A percentile compares a stretch with the other conserved stretches of the same genome.
phyloP scores from a whole-genome alignment of 2,329 filamentous ascomycete genomes.

The Arthroderma sp. region DNA sequence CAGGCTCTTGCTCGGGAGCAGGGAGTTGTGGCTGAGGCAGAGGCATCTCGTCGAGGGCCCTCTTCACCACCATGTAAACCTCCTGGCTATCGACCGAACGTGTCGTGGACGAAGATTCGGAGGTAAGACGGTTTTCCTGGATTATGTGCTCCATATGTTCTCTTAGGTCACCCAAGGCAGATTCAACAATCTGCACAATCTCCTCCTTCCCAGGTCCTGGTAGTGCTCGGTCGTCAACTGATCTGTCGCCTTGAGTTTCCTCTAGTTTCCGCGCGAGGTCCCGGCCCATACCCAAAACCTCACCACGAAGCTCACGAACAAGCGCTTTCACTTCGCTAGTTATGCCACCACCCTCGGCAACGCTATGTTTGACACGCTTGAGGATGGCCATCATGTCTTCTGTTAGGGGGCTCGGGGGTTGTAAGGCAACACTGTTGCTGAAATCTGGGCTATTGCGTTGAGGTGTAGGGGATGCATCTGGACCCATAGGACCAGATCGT shows the following conservation, averaged over 20 bases:
- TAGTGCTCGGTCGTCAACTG: constrained; percentile 37
- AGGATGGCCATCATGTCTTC: constrained; percentile 77
- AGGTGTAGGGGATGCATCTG: background rate
- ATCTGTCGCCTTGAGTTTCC: constrained; percentile 44
- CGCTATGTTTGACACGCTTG: constrained; percentile 78
- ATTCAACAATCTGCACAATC: constrained; percentile 63
- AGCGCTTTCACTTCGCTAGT: constrained; percentile 87
- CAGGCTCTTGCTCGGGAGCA: constrained; percentile 35
- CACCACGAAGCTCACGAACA: constrained; percentile 77
- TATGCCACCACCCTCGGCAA: constrained; percentile 74
- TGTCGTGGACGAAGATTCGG: constrained; percentile 50
- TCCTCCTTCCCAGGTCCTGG: constrained; percentile 50
- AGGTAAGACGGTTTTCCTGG: constrained; percentile 60
- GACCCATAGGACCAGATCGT: background rate
- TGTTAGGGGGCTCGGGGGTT: constrained; percentile 42
- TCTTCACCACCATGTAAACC: constrained; percentile 72
- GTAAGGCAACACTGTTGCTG: background rate
- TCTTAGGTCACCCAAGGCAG: constrained; percentile 69
- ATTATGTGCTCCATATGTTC: constrained; percentile 72
- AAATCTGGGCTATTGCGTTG: background rate
- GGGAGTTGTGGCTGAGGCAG: constrained; percentile 46
- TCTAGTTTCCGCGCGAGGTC: constrained; percentile 74
- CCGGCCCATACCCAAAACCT: constrained; percentile 87
- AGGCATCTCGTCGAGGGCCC: constrained; percentile 49
- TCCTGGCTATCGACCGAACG: constrained; percentile 65